These are phyloP conservation scores for Gentiana straminea DNA, from an alignment of 257 asterid genomes.

Conservation along the genomic window DNA sequence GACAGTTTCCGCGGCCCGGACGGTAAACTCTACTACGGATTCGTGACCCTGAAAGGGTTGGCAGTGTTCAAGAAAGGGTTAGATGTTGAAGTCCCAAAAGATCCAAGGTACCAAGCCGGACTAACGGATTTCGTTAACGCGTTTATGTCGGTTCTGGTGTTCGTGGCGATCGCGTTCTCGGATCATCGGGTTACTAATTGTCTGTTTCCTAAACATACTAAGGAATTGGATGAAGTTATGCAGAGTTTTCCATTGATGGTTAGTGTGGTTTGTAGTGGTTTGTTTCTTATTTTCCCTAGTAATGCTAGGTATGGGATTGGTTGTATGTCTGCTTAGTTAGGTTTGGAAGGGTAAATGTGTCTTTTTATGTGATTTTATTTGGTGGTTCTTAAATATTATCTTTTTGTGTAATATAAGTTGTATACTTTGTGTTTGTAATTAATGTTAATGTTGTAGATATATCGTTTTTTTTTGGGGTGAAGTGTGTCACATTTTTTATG, in stretches of 20 bases:
- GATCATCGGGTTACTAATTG: slow-evolving; percentile 85
- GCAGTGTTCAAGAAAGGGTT: slow-evolving; percentile 69
- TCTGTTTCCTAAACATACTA: slow-evolving; percentile 57
- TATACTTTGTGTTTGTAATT: background rate
- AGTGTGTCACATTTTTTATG: too few species aligned
- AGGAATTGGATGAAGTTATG: slow-evolving; percentile 75
- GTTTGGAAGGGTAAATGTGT: background rate
- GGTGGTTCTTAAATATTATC: background rate
- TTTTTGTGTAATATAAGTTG: background rate
- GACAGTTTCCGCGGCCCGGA: slow-evolving; percentile 77
- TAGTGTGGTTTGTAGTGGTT: slow-evolving; percentile 70
- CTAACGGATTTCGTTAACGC: slow-evolving; percentile 81
- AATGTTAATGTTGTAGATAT: background rate
- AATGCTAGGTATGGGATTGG: slow-evolving; percentile 80
- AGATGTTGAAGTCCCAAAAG: slow-evolving; percentile 59
- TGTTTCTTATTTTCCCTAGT: slow-evolving; percentile 74
- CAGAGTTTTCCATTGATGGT: slow-evolving; percentile 88
- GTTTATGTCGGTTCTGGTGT: slow-evolving; percentile 68
- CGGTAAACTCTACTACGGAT: slow-evolving; percentile 74
- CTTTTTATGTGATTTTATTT: background rate
- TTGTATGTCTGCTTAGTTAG: slow-evolving; percentile 42
- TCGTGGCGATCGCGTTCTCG: slow-evolving; percentile 64
- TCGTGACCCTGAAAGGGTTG: slow-evolving; percentile 58
- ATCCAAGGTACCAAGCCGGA: slow-evolving; percentile 47
- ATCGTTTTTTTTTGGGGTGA: background rate